Conservation (phyloP, 331 rosid genomes). For the Acacia pycnantha region DNA sequence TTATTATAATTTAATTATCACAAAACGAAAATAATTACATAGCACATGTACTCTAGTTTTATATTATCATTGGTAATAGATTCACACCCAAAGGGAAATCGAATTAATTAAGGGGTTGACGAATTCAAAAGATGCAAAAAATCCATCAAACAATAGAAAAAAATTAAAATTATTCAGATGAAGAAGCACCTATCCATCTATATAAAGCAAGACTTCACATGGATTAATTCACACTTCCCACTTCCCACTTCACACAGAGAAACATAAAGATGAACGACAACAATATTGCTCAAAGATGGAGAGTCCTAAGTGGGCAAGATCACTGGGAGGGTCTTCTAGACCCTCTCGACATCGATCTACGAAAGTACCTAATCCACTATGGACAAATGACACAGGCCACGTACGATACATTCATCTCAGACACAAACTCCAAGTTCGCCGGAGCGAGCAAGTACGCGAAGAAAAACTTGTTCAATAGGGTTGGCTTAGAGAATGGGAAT, state of each 20-base stretch:
- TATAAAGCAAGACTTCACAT: not conserved
- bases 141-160: not conserved
- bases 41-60: too few species aligned
- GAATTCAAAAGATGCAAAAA: not conserved
- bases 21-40: too few species aligned
- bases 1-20: not conserved
- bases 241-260: not conserved
- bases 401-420: not conserved
- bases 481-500: not conserved
- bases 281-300: not conserved
- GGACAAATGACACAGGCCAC: not conserved
- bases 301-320: conserved; percentile 29
- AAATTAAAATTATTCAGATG: not conserved
- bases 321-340: conserved; percentile 50
- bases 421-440: not conserved
- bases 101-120: not conserved
- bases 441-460: not conserved
- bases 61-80: not conserved
- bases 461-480: conserved; percentile 29
- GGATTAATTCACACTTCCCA: not conserved
- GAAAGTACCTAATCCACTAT: conserved; percentile 25
- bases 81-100: not conserved
- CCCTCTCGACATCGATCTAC: conserved; percentile 54
- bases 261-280: not conserved
- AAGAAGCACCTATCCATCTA: not conserved